Evolutionary conservation across 2,329 filamentous ascomycete genomes (phyloP).

Genomic region (Fusarium pseudonygamai): DNA sequence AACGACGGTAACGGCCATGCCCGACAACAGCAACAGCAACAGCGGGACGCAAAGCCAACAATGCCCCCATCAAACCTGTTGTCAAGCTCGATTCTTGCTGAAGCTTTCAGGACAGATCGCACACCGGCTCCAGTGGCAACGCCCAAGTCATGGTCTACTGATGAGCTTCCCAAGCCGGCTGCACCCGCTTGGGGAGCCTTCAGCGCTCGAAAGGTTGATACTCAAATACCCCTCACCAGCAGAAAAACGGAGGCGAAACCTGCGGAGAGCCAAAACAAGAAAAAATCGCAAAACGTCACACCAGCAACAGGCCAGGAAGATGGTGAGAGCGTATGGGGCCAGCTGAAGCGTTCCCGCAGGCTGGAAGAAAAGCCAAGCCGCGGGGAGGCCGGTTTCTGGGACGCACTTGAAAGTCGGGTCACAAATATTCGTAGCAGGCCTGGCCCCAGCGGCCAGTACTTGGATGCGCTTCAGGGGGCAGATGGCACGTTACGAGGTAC

Average conservation of each 20-base stretch:
- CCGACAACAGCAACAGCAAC: constrained; percentile 11
- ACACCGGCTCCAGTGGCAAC: constrained; percentile 40
- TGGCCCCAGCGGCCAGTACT: neutral
- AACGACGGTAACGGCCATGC: neutral
- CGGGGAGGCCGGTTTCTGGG: constrained; percentile 32
- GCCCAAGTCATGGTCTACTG: constrained; percentile 41
- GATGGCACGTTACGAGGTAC: neutral
- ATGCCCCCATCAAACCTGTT: constrained; percentile 11
- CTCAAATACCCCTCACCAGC: constrained; percentile 17
- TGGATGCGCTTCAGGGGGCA: neutral
- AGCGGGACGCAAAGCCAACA: neutral
- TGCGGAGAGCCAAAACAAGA: neutral
- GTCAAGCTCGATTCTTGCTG: constrained; percentile 46
- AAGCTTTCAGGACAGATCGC: constrained; percentile 46
- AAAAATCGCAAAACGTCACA: neutral
- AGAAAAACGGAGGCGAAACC: neutral
- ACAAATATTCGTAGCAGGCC: constrained; percentile 28
- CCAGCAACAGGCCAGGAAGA: neutral
- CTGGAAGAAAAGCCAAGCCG: neutral
- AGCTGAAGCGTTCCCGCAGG: constrained; percentile 36
- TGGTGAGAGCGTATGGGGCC: constrained; percentile 35
- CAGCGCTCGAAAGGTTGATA: constrained; percentile 36
- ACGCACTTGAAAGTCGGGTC: constrained; percentile 39
- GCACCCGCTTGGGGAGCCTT: constrained; percentile 38
- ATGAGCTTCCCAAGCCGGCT: constrained; percentile 8